Percentiles rank a stretch among this genome's conserved stretches.
Conservation (phyloP, 257 asterid species). For the Cordia subcordata region DNA sequence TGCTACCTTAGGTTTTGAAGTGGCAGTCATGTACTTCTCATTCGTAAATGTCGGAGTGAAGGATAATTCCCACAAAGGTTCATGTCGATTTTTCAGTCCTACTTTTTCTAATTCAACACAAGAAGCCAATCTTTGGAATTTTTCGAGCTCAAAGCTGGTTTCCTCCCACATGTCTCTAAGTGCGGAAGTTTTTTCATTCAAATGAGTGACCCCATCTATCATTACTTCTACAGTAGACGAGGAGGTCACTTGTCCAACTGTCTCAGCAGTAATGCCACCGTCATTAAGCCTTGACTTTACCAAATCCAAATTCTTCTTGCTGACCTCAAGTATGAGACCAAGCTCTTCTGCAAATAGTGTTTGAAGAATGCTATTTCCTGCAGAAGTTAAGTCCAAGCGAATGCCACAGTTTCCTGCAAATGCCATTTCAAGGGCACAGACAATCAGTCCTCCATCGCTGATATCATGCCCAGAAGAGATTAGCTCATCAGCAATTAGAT, state of each 20-base stretch:
- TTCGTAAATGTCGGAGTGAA: slow-evolving; percentile 60
- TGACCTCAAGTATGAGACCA: slow-evolving; percentile 71
- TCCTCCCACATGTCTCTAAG: slow-evolving; percentile 94
- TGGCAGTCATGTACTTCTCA: slow-evolving; percentile 40
- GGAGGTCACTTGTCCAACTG: slow-evolving; percentile 60
- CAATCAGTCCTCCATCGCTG: slow-evolving; percentile 89
- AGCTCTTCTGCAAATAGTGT: slow-evolving; percentile 89
- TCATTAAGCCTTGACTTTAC: slow-evolving; percentile 41
- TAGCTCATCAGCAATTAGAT: slow-evolving; percentile 59
- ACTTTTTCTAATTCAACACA: slow-evolving; percentile 78
- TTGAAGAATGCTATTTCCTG: slow-evolving; percentile 29
- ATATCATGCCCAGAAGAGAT: slow-evolving; percentile 93
- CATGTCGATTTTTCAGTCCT: slow-evolving; percentile 61
- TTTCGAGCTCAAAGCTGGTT: slow-evolving; percentile 80
- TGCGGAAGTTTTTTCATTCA: slow-evolving; percentile 48
- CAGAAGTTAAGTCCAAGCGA: slow-evolving; percentile 44
- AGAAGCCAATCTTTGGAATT: slow-evolving; percentile 69
- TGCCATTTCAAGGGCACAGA: slow-evolving; percentile 85
- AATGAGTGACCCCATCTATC: slow-evolving; percentile 50
- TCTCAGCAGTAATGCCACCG: slow-evolving; percentile 45
- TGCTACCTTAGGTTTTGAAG: slow-evolving; percentile 79
- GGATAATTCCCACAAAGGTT: slow-evolving; percentile 70
- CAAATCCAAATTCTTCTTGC: slow-evolving; percentile 35
- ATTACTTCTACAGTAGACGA: slow-evolving; percentile 45
- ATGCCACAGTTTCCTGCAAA: slow-evolving; percentile 89